Evolutionary conservation across 202 grass and related monocot genomes (phyloP).

Genomic region (Hordeum pubiflorum): DNA sequence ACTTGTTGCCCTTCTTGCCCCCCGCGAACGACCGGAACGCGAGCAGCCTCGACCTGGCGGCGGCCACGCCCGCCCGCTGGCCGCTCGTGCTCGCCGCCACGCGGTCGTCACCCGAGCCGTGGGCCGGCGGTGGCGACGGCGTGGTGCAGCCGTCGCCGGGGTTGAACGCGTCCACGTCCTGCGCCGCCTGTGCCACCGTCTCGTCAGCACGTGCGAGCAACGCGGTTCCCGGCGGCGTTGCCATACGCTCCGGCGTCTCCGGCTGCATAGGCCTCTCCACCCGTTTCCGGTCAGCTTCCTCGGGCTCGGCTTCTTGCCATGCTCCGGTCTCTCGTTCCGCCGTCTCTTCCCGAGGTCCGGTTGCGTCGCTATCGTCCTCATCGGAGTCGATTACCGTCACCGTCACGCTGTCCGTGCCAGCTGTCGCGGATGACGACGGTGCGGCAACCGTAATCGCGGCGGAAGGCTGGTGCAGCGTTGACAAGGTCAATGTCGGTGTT

Average conservation of each 20-base stretch:
- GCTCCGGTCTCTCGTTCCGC: not conserved
- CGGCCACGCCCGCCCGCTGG: not conserved
- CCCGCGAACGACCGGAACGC: slow-evolving; percentile 36
- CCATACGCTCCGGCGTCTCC: not conserved
- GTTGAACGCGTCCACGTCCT: not conserved
- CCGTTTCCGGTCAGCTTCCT: not conserved
- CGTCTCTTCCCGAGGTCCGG: not conserved
- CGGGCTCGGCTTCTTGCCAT: not conserved
- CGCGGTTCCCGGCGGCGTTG: not conserved
- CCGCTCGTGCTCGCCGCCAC: not conserved
- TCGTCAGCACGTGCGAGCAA: not conserved
- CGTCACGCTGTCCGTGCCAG: not conserved
- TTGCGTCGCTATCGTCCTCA: not conserved
- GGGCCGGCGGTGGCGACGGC: slow-evolving; percentile 9
- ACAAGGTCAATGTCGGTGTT: too few relatives aligned
- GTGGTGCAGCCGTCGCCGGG: slow-evolving; percentile 3
- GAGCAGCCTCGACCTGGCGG: slow-evolving; percentile 26
- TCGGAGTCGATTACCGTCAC: not conserved
- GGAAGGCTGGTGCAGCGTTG: not conserved
- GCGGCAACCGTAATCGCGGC: not conserved
- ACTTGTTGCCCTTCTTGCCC: slow-evolving; percentile 15
- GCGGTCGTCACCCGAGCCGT: slow-evolving; percentile 14
- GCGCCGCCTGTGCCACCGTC: not conserved
- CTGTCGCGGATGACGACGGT: not conserved
- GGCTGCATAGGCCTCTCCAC: not conserved